Conservation (phyloP, 352 stramenopile species). For the Globisporangium carolinianum region DNA sequence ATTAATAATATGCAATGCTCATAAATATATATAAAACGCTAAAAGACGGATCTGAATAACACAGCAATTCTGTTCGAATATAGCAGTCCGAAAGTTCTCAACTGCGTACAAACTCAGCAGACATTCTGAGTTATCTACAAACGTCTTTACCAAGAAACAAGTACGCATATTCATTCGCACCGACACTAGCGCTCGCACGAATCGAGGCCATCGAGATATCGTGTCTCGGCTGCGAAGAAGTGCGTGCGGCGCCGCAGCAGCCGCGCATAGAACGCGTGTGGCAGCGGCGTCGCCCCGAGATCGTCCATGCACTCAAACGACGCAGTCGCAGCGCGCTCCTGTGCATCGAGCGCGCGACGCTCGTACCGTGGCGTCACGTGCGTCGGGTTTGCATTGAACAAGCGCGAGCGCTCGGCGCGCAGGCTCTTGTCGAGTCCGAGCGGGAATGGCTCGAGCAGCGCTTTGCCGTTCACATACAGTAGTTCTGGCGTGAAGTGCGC, state of each 20-base stretch:
- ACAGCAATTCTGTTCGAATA: too few relatives aligned
- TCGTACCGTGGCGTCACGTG: constrained; percentile 8
- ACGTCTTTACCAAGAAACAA: too few relatives aligned
- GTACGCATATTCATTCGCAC: too few relatives aligned
- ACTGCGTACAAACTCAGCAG: too few relatives aligned
- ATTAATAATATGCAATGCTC: too few relatives aligned
- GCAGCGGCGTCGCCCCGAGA: constrained; percentile 31
- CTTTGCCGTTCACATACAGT: constrained; percentile 43
- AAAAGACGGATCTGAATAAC: too few relatives aligned
- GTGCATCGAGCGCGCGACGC: neutral
- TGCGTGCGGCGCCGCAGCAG: constrained; percentile 34
- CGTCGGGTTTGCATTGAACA: constrained; percentile 14
- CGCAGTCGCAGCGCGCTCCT: constrained; percentile 14
- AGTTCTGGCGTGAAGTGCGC: constrained; percentile 18
- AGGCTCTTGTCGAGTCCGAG: constrained; percentile 16
- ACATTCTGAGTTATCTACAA: too few relatives aligned
- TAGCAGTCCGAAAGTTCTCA: too few relatives aligned
- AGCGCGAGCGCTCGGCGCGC: neutral
- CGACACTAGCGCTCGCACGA: neutral
- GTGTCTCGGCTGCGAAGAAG: constrained; percentile 36
- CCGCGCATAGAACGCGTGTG: constrained; percentile 27
- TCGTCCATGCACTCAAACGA: constrained; percentile 40
- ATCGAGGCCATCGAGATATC: neutral
- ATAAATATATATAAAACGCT: too few relatives aligned
- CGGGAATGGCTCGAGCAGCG: constrained; percentile 34